Conservation (phyloP, 2,329 filamentous ascomycete genomes). For the Curvularia sp. region DNA sequence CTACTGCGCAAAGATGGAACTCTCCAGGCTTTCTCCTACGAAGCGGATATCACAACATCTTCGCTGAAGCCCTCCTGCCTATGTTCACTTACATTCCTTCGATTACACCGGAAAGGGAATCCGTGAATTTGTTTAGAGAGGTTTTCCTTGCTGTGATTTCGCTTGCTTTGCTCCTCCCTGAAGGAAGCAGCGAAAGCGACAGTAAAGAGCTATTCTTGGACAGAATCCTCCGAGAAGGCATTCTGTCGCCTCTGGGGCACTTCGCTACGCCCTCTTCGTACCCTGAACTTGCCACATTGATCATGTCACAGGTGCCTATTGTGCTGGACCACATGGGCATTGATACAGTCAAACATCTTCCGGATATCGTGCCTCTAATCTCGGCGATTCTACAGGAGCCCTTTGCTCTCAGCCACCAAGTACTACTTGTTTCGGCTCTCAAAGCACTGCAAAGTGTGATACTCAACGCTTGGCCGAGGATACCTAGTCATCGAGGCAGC, state of each 20-base stretch:
- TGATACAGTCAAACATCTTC: conserved; percentile 70
- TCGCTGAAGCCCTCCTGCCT: conserved; percentile 73
- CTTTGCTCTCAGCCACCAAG: conserved; percentile 65
- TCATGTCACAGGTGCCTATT: conserved; percentile 60
- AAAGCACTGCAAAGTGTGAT: conserved; percentile 66
- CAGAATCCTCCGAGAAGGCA: conserved; percentile 52
- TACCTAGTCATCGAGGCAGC: conserved; percentile 68
- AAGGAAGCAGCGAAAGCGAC: conserved; percentile 18
- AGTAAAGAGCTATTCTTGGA: conserved; percentile 51
- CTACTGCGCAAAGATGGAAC: conserved; percentile 30
- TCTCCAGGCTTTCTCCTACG: conserved; percentile 60
- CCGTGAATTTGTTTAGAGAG: conserved; percentile 66
- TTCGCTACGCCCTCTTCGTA: conserved; percentile 60
- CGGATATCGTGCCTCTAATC: conserved; percentile 72
- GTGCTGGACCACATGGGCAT: conserved; percentile 67
- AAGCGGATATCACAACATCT: conserved; percentile 68
- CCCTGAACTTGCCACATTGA: conserved; percentile 62
- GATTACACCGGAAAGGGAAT: conserved; percentile 76
- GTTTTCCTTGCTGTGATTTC: conserved; percentile 72
- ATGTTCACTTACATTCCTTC: conserved; percentile 78
- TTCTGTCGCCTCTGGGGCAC: conserved; percentile 60
- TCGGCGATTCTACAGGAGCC: conserved; percentile 71
- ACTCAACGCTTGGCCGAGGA: conserved; percentile 71
- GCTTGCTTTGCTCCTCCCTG: conserved; percentile 52
- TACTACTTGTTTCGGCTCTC: conserved; percentile 62